Base-by-base conservation (phyloP, 257 asterid species). In the Nicotiana attenuata region DNA sequence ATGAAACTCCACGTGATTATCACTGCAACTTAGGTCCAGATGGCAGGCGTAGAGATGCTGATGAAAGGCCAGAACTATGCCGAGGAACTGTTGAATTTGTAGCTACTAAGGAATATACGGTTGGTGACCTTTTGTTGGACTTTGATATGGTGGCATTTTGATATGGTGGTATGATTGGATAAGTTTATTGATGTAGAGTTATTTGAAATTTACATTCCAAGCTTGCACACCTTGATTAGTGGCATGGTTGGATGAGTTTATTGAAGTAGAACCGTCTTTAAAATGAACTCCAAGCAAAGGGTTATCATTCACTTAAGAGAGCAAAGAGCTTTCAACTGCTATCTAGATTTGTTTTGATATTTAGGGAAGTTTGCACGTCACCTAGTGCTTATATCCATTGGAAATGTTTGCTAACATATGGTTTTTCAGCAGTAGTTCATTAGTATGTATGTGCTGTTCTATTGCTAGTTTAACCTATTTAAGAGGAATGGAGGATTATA, bases 21-120 rank as follows among this genome's bases (percentile, higher is more conserved):
- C 99, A 93, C 83, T 96, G 97, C 93, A 96, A 92, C 88, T 91
- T 96, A 84, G 99, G 98, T 76, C 98, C 99, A 33, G 99, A 96
- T 85, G 99, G 99, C 76, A 93, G 98, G 85, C 97, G 98, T 79
- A 92, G 97, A 89, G 98, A 96, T 87, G 97, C 92, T 83, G 97
- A 94, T 84, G 98, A 96, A 86, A 89, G 97, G 85, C 99, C 99
- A 65, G 99, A 96, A 88, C 90, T 96, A 56, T 92, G 97, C 87
- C 86, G 93, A 89, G 99, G 99, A 89, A 96, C 97, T 77, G 99
- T 96, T 89, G 99, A 96, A 88, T 94, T 96, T 88, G 89, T 93
- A 85, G 99, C 98, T 82, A 55, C 99, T 52, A 91, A 89, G 84
- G 98, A 96, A 83, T 96, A 90, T 88, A 91, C 89, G 95, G 99